Conservation (phyloP, 768 basidiomycete species). For the Naganishia vishniacii region DNA sequence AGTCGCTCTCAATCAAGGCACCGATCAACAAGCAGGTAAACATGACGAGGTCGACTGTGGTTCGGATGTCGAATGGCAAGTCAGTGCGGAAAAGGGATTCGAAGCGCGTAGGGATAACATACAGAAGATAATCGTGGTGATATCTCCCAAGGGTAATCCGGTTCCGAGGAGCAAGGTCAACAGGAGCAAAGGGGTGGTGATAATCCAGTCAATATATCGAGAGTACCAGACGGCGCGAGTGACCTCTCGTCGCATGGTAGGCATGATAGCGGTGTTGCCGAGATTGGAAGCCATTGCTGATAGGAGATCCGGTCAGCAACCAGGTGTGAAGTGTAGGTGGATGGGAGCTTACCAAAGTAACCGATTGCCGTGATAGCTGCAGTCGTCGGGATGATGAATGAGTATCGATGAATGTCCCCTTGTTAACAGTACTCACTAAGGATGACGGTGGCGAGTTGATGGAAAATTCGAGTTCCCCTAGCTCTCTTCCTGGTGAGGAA, state of each 20-base stretch:
- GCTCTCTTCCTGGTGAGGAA: constrained; percentile 34
- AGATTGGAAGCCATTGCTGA: constrained; percentile 59
- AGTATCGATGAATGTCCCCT: background rate
- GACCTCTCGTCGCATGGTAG: constrained; percentile 51
- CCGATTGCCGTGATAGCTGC: constrained; percentile 12
- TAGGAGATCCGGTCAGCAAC: constrained; percentile 47
- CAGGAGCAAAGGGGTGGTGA: constrained; percentile 1
- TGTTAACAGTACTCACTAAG: constrained; percentile 51
- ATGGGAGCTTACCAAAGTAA: background rate
- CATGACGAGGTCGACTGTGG: constrained; percentile 53
- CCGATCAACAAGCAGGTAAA: constrained; percentile 54
- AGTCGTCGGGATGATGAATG: background rate
- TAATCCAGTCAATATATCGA: constrained; percentile 50
- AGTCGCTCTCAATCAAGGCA: constrained; percentile 53
- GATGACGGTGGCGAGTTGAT: constrained; percentile 54
- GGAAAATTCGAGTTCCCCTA: constrained; percentile 54
- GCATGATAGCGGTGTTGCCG: constrained; percentile 53
- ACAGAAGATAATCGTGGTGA: constrained; percentile 49
- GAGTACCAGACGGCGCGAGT: constrained; percentile 51
- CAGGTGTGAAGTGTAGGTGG: background rate
- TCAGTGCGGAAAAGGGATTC: constrained; percentile 54
- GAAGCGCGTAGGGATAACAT: constrained; percentile 56
- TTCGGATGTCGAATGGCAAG: constrained; percentile 50
- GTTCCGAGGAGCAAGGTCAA: constrained; percentile 10
- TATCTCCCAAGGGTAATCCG: constrained; percentile 16